Conservation (phyloP, 345 rosid genomes). For the Mallotus nudiflorus region DNA sequence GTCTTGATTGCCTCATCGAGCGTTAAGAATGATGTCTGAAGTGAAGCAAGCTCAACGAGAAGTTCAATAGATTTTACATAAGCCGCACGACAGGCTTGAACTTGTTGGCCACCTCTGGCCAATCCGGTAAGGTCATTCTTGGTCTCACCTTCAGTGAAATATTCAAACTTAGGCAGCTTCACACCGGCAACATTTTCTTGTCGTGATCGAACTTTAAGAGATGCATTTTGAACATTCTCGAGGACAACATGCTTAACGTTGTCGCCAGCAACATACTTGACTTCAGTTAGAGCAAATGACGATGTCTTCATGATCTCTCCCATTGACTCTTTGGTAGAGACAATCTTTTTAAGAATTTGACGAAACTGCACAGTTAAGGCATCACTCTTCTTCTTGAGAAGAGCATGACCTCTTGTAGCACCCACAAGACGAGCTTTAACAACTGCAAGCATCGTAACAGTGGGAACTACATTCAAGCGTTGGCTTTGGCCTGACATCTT, state of each 20-base stretch:
- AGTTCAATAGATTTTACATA: constrained; percentile 86
- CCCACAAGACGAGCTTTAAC: constrained; percentile 85
- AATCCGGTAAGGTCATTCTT: constrained; percentile 88
- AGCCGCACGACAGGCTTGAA: constrained; percentile 86
- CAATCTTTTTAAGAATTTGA: constrained; percentile 76
- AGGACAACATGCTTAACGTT: constrained; percentile 77
- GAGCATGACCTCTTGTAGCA: constrained; percentile 94
- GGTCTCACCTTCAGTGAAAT: constrained; percentile 79
- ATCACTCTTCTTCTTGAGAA: constrained; percentile 97
- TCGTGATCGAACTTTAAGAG: constrained; percentile 75
- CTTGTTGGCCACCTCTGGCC: constrained; percentile 95
- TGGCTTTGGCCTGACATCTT: constrained; percentile 78
- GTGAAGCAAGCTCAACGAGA: constrained; percentile 92
- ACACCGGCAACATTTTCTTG: constrained; percentile 88
- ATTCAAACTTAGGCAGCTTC: constrained; percentile 86
- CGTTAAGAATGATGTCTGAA: constrained; percentile 87
- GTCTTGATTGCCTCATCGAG: constrained; percentile 97
- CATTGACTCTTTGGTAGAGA: constrained; percentile 81
- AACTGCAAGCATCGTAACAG: constrained; percentile 75
- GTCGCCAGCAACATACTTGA: constrained; percentile 87
- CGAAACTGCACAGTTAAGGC: constrained; percentile 91
- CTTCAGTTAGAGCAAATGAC: constrained; percentile 78
- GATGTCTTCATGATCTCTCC: constrained; percentile 87
- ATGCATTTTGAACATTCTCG: constrained; percentile 79
- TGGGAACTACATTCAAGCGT: constrained; percentile 87